These are phyloP conservation scores for Helotiales sp. DNA, from an alignment of 2,329 filamentous ascomycete genomes.

Conservation along the genomic window DNA sequence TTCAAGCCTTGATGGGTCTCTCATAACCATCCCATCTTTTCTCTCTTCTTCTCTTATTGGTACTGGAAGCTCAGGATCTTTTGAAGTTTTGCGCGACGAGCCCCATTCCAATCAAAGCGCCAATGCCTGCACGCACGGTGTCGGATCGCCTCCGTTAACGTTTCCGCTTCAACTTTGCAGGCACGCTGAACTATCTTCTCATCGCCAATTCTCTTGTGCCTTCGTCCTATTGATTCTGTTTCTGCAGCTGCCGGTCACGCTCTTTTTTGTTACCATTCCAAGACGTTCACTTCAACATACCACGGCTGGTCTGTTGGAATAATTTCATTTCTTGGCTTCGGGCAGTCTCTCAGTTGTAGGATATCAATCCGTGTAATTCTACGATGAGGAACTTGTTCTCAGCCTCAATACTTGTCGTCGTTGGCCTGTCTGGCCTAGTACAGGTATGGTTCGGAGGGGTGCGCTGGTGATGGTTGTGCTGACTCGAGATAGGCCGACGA, in stretches of 20 bases:
- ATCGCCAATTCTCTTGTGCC: slow-evolving; percentile 15
- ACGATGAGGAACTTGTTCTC: slow-evolving; percentile 28
- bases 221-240: slow-evolving; percentile 21
- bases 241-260: slow-evolving; percentile 34
- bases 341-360: neutral
- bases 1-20: slow-evolving; percentile 11
- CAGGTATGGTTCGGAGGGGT: slow-evolving; percentile 21
- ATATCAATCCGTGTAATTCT: slow-evolving; percentile 5
- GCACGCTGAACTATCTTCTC: slow-evolving; percentile 7
- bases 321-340: slow-evolving; percentile 18
- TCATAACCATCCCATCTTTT: slow-evolving; percentile 27
- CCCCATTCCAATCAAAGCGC: slow-evolving; percentile 28
- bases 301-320: slow-evolving; percentile 33
- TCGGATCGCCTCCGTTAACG: slow-evolving; percentile 22
- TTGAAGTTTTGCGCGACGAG: slow-evolving; percentile 19
- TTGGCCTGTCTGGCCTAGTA: slow-evolving; percentile 20
- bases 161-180: slow-evolving; percentile 23
- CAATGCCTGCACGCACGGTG: slow-evolving; percentile 24
- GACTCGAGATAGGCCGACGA: slow-evolving; percentile 16
- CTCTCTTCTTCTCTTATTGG: slow-evolving; percentile 10
- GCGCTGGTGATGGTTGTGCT: neutral
- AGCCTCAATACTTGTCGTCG: slow-evolving; percentile 22
- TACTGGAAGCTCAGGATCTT: slow-evolving; percentile 11
- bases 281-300: slow-evolving; percentile 25
- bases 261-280: slow-evolving; percentile 21